Base-by-base conservation (phyloP, 2,329 filamentous ascomycete genomes). In the Dichotomopilus funicola region DNA sequence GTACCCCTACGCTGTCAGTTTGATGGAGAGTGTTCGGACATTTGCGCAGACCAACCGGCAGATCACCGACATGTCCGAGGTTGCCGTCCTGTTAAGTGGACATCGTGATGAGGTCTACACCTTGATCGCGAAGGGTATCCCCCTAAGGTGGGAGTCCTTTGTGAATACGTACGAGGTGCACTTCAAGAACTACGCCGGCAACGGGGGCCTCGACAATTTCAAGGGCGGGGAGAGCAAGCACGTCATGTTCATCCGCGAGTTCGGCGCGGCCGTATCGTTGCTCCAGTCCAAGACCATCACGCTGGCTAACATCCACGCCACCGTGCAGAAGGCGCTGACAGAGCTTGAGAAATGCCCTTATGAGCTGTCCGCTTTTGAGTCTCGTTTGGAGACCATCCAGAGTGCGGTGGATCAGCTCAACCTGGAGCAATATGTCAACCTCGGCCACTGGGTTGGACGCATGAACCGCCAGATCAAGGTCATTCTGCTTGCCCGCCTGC, bases 1-100 rank as follows among this genome's bases (percentile, higher is more conserved):
- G 4, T 99, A 99, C 65, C 94, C 94, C 0, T 99, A 95, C 67
- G 94, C 95, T 31, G 91, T 99, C 62, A 97, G 91, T 67, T 75
- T 99, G 62, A 99, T 99, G 91, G 94, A 99, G 73, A 97, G 91
- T 66, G 90, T 97, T n/a, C 83, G 91, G 56, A 97, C 91, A 0
- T 87, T 95, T 61, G 82, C 90, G 1, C 92, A 97, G 71, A 96
- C 91, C 0, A 86, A 87, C 63, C 85, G 90, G 35, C 84, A 88
- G 50, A 95, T 99, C 57, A 78, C 83, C 13, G 83, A 87, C 53
- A 92, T 99, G 89, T 82, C 86, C 9, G 88, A 92, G 62, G 91
- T 96, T 56, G 84, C 91, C 0, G 86, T 95, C 49, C 77, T 99
- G 27, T 78, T 99, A 31, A 91, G 89, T 67, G 91, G 92, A 31